Base-by-base conservation (phyloP, 2,329 filamentous ascomycete species). In the Pseudocercospora cruenta region DNA sequence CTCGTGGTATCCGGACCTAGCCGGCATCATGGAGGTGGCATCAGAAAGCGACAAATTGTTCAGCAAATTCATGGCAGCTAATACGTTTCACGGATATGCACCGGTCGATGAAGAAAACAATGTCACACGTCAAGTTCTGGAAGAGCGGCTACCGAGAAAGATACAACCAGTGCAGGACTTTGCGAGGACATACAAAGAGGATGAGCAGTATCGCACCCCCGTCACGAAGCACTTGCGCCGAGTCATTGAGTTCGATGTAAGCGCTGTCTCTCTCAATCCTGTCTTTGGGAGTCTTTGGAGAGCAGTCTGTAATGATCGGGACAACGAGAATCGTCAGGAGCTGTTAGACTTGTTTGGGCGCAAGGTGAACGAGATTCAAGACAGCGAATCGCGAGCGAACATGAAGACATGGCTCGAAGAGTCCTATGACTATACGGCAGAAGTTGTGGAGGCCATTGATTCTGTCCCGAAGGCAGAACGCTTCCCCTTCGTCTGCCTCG, bases 371-470 rank as follows among this genome's bases (percentile, higher is more conserved):
- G 59, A 49, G 22, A 62, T 67, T 21, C 21, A 16, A 7, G 24
- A 67, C 26, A 21, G 6, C 6, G 61, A 60, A 10, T 45, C 62
- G 21, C 60, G 55, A 19, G 53, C 58, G 26, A 62, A 55, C 53
- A 64, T 69, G 67, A 69, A 65, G 43, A 14, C 51, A 12, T 67
- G 63, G 65, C 62, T 69, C 14, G 65, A 65, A 12, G 61, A 69
- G 51, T 67, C 67, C 3, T 67, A 69, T 24, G 65, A 65, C 55
- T 67, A 65, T 60, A 60, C 59, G 21, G 62, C 62, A n/a, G 65
- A 67, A 28, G 65, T 69, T 4, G 36, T 67, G 19, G 64, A 61
- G 36, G 36, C 53, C 19, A 65, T 69, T 19, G 64, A 51, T n/a
- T 60, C 49, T 8, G 67, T 66, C 4, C 64, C 60, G 36, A 43